A percentile compares a stretch with the other conserved stretches of the same genome.
phyloP scores from a whole-genome alignment of 371 early-diverging fungal species.

The Batrachochytrium dendrobatidis region DNA sequence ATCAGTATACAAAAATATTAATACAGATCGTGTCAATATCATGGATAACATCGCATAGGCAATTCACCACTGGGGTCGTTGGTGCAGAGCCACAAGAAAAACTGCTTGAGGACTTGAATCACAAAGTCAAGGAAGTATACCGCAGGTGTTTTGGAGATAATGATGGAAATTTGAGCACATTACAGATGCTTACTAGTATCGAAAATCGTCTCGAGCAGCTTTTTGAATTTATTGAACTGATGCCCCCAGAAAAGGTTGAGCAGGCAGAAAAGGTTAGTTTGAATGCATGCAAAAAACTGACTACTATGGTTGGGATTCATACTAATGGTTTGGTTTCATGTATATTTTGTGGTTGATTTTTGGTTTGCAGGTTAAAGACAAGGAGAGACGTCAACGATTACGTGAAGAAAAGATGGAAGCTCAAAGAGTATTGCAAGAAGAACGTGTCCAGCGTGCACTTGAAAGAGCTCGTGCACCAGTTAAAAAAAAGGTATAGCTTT shows the following conservation, averaged over 20 bases:
- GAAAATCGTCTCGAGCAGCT: conserved; percentile 46
- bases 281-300: not conserved
- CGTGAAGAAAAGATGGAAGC: conserved; percentile 43
- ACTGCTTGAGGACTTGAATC: conserved; percentile 35
- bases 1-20: not conserved
- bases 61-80: conserved; percentile 29
- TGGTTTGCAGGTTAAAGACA: conserved; percentile 39
- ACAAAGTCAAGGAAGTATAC: conserved; percentile 44
- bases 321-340: not conserved
- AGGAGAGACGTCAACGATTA: conserved; percentile 41
- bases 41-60: conserved; percentile 7
- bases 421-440: conserved; percentile 36
- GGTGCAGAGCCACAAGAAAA: conserved; percentile 41
- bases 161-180: conserved; percentile 38
- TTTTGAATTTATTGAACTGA: conserved; percentile 43
- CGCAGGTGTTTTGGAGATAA: conserved; percentile 40
- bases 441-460: conserved; percentile 38
- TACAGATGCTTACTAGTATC: conserved; percentile 44
- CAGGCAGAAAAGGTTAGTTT: conserved; percentile 42
- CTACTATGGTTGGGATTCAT: not conserved
- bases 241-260: conserved; percentile 48
- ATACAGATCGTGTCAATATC: too few species aligned
- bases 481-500: conserved; percentile 35
- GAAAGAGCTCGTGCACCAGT: conserved; percentile 46
- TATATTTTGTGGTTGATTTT: not conserved